These are phyloP conservation scores for Mycena galericulata DNA, from an alignment of 768 basidiomycete genomes.

Conservation along the genomic window DNA sequence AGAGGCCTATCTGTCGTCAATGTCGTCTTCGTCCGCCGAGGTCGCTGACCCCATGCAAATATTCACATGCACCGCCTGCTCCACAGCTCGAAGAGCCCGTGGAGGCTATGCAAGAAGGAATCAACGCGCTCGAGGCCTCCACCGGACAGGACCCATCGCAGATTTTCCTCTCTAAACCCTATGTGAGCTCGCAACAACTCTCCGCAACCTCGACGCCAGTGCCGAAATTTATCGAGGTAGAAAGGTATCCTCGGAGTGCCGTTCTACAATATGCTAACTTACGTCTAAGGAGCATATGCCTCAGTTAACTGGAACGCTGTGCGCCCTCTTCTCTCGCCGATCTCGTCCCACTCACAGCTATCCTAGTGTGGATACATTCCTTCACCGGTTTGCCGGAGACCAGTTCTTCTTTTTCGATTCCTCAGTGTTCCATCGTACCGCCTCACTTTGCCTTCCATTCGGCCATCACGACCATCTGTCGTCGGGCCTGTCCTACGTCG, in stretches of 20 bases:
- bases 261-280: neutral
- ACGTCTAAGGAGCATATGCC: neutral
- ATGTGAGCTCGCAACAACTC: neutral
- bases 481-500: neutral
- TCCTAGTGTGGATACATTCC: slow-evolving; percentile 6
- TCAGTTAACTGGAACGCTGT: neutral
- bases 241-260: too few species aligned
- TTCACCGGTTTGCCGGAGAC: neutral
- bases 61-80: slow-evolving; percentile 8
- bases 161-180: slow-evolving; percentile 5
- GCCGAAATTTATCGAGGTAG: neutral
- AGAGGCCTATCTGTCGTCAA: slow-evolving; percentile 18
- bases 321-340: neutral
- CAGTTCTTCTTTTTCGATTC: slow-evolving; percentile 20
- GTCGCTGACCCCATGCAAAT: slow-evolving; percentile 5
- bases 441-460: neutral
- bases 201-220: neutral
- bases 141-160: neutral
- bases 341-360: neutral
- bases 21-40: slow-evolving; percentile 20
- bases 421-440: neutral
- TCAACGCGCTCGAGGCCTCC: neutral
- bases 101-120: neutral
- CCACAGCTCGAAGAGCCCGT: neutral
- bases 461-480: neutral